A percentile compares a stretch with the other conserved stretches of the same genome.
Conservation (phyloP, 2,329 filamentous ascomycete species). For the Trichoderma breve region DNA sequence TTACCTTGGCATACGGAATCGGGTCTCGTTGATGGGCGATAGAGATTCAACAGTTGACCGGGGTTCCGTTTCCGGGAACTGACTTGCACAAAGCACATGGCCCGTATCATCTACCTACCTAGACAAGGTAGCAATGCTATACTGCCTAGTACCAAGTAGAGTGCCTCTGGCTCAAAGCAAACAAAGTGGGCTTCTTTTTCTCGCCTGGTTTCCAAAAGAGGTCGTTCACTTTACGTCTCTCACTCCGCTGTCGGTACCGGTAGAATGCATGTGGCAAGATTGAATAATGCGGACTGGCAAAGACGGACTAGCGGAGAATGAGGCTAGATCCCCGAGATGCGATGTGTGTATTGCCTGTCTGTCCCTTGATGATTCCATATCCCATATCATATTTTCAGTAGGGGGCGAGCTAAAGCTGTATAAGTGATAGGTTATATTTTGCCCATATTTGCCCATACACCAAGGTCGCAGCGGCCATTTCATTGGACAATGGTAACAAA, state of each 20-base stretch:
- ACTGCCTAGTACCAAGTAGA: background rate
- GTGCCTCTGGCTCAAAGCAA: background rate
- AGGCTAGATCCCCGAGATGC: background rate
- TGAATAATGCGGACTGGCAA: background rate
- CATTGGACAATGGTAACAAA: background rate
- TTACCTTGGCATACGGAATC: background rate
- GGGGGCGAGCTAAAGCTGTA: background rate
- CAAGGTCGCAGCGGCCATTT: background rate
- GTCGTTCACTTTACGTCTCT: background rate
- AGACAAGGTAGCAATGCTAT: background rate
- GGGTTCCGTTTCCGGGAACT: background rate
- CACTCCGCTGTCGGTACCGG: background rate
- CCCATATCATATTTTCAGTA: background rate
- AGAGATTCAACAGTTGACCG: background rate
- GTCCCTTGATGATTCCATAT: background rate
- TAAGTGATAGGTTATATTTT: slow-evolving; percentile 8
- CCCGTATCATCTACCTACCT: background rate
- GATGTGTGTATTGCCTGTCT: background rate
- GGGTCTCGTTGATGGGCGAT: background rate
- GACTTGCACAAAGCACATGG: background rate
- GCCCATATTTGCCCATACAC: background rate
- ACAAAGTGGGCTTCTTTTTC: background rate
- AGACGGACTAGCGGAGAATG: background rate
- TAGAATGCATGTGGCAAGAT: background rate
- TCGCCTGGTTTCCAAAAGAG: background rate